Evolutionary conservation across 1,284 basidiomycete species (phyloP).

Genomic region (Naganishia sp.): DNA sequence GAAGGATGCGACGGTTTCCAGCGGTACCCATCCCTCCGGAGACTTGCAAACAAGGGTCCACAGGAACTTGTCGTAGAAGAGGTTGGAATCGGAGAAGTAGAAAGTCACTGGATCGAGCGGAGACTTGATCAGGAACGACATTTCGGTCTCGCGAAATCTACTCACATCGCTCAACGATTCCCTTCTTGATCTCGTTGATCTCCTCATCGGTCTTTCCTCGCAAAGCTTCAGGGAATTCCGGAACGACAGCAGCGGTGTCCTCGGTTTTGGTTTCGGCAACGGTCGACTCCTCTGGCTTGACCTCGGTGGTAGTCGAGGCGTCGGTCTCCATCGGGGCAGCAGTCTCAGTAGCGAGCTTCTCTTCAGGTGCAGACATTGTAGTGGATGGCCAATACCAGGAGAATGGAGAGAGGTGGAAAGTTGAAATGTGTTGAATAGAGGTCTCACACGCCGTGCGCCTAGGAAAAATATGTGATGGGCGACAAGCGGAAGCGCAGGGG

Average conservation of each 20-base stretch:
- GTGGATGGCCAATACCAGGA: background rate
- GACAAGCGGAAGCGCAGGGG: background rate
- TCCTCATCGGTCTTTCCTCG: conserved; percentile 32
- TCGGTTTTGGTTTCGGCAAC: background rate
- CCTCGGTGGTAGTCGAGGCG: background rate
- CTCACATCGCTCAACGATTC: conserved; percentile 33
- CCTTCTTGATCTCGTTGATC: conserved; percentile 32
- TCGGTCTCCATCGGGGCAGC: conserved; percentile 1
- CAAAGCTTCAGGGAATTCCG: conserved; percentile 28
- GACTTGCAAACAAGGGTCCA: conserved; percentile 78
- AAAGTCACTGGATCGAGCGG: conserved; percentile 28
- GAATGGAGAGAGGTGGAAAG: background rate
- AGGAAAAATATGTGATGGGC: conserved; percentile 5
- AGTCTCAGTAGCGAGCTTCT: background rate
- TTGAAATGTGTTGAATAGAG: background rate
- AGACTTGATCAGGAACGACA: background rate
- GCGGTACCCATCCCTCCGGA: conserved; percentile 84
- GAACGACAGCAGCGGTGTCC: background rate
- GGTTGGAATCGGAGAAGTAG: conserved; percentile 80
- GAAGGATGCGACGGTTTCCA: conserved; percentile 87
- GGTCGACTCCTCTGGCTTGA: background rate
- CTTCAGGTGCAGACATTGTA: conserved; percentile 12
- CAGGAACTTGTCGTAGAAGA: conserved; percentile 98
- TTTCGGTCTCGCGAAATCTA: background rate
- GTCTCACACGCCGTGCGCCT: conserved; percentile 14